phyloP scores from a whole-genome alignment of 1,139 yeast species.

The Hemisphaericaspora subhashii region DNA sequence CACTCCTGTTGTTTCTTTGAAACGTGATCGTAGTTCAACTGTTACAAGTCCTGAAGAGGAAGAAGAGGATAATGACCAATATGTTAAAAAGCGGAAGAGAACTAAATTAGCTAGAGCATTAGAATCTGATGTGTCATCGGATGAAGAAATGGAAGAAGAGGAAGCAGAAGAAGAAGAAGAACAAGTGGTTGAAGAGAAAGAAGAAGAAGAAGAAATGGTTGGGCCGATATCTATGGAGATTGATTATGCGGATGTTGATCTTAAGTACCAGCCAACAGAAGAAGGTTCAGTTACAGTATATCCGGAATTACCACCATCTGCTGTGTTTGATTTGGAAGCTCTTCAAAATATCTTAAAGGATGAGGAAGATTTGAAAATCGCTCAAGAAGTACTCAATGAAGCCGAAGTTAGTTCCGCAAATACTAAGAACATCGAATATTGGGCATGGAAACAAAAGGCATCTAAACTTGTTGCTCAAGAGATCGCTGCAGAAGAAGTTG shows the following conservation, averaged over 20 bases:
- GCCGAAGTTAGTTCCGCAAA: constrained; percentile 22
- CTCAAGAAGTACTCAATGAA: constrained; percentile 45
- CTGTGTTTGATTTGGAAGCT: constrained; percentile 45
- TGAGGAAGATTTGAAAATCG: constrained; percentile 65
- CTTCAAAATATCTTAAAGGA: constrained; percentile 63
- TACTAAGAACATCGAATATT: constrained; percentile 47
- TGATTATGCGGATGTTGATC: constrained; percentile 32
- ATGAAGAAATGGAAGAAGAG: constrained; percentile 27
- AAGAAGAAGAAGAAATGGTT: constrained; percentile 9
- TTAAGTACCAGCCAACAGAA: constrained; percentile 45
- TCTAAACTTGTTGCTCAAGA: constrained; percentile 20
- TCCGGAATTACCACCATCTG: constrained; percentile 35
- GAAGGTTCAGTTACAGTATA: constrained; percentile 52
- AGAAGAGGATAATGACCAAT: constrained; percentile 18
- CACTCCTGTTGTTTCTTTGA: constrained; percentile 35
- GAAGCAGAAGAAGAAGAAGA: constrained; percentile 5
- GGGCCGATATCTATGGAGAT: constrained; percentile 15
- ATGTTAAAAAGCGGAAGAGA: constrained; percentile 23
- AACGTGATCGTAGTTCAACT: constrained; percentile 31
- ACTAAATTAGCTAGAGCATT: constrained; percentile 22
- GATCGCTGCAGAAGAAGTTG: constrained; percentile 30
- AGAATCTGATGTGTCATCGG: constrained; percentile 33
- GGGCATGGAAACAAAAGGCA: constrained; percentile 68
- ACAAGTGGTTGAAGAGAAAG: constrained; percentile 11
- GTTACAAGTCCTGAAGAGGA: constrained; percentile 36